Evolutionary conservation across 2,329 filamentous ascomycete genomes (phyloP).

Genomic region (Diaporthe capsici): DNA sequence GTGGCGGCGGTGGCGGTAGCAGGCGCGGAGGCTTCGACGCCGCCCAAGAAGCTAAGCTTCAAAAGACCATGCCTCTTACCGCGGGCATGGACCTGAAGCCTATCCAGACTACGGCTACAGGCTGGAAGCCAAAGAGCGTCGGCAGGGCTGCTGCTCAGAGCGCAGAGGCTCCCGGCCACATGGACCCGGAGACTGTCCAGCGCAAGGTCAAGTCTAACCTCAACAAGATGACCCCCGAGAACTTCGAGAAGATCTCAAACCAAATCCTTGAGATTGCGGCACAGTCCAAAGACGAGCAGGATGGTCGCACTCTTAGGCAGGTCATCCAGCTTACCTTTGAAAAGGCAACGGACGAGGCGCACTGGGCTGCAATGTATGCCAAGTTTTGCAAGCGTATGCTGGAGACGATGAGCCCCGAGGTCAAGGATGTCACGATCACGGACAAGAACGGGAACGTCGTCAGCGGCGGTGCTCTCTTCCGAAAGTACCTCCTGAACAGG

Average conservation of each 20-base stretch:
- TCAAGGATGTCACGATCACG: conserved; percentile 93
- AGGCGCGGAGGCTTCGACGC: conserved; percentile 68
- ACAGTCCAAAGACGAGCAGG: conserved; percentile 95
- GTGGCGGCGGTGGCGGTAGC: conserved; percentile 70
- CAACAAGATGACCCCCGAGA: conserved; percentile 99
- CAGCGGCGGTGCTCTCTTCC: conserved; percentile 93
- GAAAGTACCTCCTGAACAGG: conserved; percentile 97
- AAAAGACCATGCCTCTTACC: conserved; percentile 93
- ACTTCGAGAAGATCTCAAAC: conserved; percentile 95
- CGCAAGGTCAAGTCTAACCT: conserved; percentile 98
- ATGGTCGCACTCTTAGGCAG: conserved; percentile 94
- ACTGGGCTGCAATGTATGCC: conserved; percentile 99
- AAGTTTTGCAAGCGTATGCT: conserved; percentile 99
- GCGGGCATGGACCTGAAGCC: conserved; percentile 85
- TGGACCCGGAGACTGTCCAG: conserved; percentile 95
- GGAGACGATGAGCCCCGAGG: conserved; percentile 92
- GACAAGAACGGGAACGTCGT: conserved; percentile 92
- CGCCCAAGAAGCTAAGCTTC: conserved; percentile 76
- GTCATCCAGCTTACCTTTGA: conserved; percentile 99
- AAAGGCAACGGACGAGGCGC: conserved; percentile 97
- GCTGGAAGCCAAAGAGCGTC: conserved; percentile 91
- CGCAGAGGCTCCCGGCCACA: conserved; percentile 63
- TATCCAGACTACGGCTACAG: conserved; percentile 78
- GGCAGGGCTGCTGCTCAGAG: conserved; percentile 47
- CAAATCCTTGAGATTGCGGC: conserved; percentile 93